Percentiles rank a stretch among this genome's conserved stretches.
Evolutionary conservation across 495 filamentous ascomycete species (phyloP).

Genomic region (Aspergillus diversus): DNA sequence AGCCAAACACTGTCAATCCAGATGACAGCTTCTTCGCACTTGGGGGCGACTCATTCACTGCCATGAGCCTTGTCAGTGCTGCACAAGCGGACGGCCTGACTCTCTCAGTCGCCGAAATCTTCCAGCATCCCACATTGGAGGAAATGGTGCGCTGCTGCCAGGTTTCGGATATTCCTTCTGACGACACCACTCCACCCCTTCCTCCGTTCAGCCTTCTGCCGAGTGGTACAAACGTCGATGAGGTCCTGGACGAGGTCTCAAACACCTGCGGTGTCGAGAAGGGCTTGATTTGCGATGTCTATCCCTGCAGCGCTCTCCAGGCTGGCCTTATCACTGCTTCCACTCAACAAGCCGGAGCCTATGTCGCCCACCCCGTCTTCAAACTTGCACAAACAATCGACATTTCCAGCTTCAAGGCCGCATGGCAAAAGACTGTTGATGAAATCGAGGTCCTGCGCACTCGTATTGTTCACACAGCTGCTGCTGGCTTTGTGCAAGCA

Average conservation of each 20-base stretch:
- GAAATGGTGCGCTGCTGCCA: conserved; percentile 33
- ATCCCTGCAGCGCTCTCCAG: conserved; percentile 73
- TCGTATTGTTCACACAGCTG: conserved; percentile 54
- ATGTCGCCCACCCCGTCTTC: conserved; percentile 55
- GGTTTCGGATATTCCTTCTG: conserved; percentile 3
- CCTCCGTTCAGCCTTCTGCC: conserved; percentile 24
- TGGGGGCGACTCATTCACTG: conserved; percentile 60
- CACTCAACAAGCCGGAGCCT: conserved; percentile 53
- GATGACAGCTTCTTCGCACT: conserved; percentile 57
- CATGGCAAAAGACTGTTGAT: conserved; percentile 55
- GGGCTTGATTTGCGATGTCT: conserved; percentile 55
- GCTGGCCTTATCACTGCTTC: conserved; percentile 70
- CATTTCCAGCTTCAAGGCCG: conserved; percentile 50
- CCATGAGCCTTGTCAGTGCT: conserved; percentile 57
- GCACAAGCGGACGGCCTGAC: conserved; percentile 46
- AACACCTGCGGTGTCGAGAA: conserved; percentile 45
- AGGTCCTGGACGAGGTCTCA: conserved; percentile 49
- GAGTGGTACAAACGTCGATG: conserved; percentile 9
- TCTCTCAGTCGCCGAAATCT: conserved; percentile 55
- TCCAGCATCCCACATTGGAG: conserved; percentile 38
- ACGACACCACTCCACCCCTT: conserved; percentile 37
- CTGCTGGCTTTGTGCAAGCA: conserved; percentile 55
- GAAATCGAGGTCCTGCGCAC: conserved; percentile 59
- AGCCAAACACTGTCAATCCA: conserved; percentile 31
- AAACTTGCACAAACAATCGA: conserved; percentile 46